Evolutionary conservation across 2,329 filamentous ascomycete genomes (phyloP).

Genomic region (Trichoderma pleuroti): DNA sequence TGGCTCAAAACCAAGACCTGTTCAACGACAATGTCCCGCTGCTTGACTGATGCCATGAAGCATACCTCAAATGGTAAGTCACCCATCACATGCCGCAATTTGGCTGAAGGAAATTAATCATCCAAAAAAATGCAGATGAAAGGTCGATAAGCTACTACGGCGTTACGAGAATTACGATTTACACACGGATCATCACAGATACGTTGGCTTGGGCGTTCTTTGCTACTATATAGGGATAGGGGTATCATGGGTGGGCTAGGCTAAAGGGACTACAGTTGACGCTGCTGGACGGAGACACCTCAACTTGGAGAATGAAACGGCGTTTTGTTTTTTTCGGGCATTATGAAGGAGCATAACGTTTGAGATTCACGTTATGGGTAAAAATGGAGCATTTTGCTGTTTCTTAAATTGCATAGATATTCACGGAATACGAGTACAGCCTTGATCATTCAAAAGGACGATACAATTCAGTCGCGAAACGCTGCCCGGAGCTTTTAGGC

Average conservation of each 20-base stretch:
- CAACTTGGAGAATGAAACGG: not conserved
- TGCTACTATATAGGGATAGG: not conserved
- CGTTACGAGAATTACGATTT: not conserved
- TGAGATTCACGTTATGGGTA: not conserved
- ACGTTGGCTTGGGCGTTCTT: not conserved
- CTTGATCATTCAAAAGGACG: not conserved
- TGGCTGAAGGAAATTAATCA: not conserved
- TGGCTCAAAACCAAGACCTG: not conserved
- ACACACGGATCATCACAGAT: not conserved
- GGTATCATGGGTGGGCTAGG: not conserved
- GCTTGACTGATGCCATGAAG: slow-evolving; percentile 9
- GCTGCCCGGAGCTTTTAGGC: not conserved
- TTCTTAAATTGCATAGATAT: not conserved
- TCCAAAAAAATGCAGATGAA: not conserved
- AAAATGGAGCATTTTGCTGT: not conserved
- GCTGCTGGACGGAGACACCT: slow-evolving; percentile 8
- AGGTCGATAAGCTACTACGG: not conserved
- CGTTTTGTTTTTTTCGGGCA: not conserved
- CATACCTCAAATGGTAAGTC: not conserved
- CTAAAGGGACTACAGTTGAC: not conserved
- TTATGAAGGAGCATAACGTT: not conserved
- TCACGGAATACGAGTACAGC: not conserved
- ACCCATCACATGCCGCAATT: not conserved
- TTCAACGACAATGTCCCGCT: slow-evolving; percentile 15
- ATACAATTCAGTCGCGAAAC: not conserved